Base-by-base conservation (phyloP, 345 rosid species). In the Lepidium africanum region DNA sequence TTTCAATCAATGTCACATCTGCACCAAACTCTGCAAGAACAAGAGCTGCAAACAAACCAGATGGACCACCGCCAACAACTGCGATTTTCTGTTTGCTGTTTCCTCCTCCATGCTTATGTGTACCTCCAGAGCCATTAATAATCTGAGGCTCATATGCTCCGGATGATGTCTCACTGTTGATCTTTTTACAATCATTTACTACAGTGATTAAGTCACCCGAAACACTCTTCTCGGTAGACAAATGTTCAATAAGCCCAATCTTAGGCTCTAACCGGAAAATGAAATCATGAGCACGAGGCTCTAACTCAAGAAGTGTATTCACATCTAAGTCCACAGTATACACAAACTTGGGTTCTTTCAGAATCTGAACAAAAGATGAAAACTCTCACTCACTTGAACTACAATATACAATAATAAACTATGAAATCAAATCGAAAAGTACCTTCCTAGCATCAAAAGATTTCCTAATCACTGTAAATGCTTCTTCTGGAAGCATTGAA, bases 391-490 rank as follows among this genome's bases (percentile, higher is more conserved):
- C 13, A 67, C 69, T 60, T 67, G 39, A 61, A 53, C 51, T 5
- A 43, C 10, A 37, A 16, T 3, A 50, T n/a, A 48, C 4, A 48
- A 25, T 15, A 32, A 51, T 0, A 65, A 14, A 2, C 51, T 4
- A 4, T 14, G 3, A 0, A 58, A 58, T 58, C 42, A 67, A 35
- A 73, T 5, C 4, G 30, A 38, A 50, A 73, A 75, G 3, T 6
- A 87, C 97, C 97, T 88, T 90, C 72, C 98, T 84, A 16, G 98
- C 97, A 63, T 93, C 98, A 76, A 90, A 93, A 3, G 98, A 90
- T 76, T 90, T 93, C 78, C 98, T 78, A 68, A 88, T 33, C 16
- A 93, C 85, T 13, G 88, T 16, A 78, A 93, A 87, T 10, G 96
- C 97, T 77, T 90, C 91, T 10, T 71, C 69, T 3, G 98, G 97